phyloP scores from a whole-genome alignment of 768 basidiomycete genomes.

The Rhodosporidiobolus odoratus region DNA sequence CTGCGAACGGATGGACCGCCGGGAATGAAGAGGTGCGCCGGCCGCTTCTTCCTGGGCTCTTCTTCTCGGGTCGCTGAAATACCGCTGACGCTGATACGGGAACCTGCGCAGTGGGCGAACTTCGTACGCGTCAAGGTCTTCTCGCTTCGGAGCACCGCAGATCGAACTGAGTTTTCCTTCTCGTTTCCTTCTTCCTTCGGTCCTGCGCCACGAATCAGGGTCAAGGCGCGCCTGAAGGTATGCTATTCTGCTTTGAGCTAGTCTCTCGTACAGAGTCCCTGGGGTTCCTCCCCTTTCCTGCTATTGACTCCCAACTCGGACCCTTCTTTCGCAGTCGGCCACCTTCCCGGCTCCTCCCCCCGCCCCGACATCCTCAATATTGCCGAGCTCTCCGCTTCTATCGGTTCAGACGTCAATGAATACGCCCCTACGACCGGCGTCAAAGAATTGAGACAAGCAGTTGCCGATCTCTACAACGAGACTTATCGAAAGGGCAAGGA shows the following conservation, averaged over 20 bases:
- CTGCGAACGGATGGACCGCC: conserved; percentile 86
- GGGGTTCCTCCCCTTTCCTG: conserved; percentile 43
- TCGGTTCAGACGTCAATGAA: conserved; percentile 52
- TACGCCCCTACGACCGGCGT: conserved; percentile 92
- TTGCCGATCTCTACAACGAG: conserved; percentile 81
- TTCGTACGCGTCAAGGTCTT: conserved; percentile 49
- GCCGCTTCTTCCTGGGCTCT: neutral
- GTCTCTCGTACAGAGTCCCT: no score
- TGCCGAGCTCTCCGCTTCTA: conserved; percentile 8
- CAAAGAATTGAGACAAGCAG: conserved; percentile 77
- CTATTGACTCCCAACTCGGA: neutral
- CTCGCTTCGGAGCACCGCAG: neutral
- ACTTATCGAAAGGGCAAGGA: conserved; percentile 74
- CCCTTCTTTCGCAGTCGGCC: neutral
- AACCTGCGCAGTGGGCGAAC: conserved; percentile 43
- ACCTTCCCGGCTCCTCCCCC: neutral
- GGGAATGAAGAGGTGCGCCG: conserved; percentile 43
- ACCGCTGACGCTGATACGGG: neutral
- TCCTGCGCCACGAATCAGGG: neutral
- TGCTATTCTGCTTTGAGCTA: neutral
- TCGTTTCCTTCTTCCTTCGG: neutral
- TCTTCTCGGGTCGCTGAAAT: neutral
- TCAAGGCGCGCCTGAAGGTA: conserved; percentile 52
- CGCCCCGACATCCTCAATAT: conserved; percentile 19
- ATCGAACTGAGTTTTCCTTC: neutral